Evolutionary conservation across 1,284 basidiomycete species (phyloP).

Genomic region (Cryptococcus sp.): DNA sequence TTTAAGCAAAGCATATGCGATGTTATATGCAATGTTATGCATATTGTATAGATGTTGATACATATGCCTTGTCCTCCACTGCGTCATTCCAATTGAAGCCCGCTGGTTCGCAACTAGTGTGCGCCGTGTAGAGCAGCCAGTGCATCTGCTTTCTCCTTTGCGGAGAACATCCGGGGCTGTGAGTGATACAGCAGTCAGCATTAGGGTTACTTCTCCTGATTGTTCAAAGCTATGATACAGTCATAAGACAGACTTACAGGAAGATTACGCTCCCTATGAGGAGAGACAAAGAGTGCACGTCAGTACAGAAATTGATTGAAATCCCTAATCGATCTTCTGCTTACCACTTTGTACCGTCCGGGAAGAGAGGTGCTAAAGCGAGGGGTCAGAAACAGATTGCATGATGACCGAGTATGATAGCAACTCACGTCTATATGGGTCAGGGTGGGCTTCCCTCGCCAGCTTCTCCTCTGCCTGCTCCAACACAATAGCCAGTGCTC

Average conservation of each 20-base stretch:
- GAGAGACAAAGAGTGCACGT: neutral
- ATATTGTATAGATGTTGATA: neutral
- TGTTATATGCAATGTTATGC: too few species aligned
- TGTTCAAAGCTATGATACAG: slow-evolving; percentile 1
- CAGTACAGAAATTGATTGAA: neutral
- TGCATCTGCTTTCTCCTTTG: slow-evolving; percentile 43
- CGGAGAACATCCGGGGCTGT: slow-evolving; percentile 49
- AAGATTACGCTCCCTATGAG: slow-evolving; percentile 54
- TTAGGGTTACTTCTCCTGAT: neutral
- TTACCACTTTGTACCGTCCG: slow-evolving; percentile 86
- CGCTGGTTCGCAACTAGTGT: slow-evolving; percentile 1
- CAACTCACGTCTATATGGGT: slow-evolving; percentile 82
- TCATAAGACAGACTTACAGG: slow-evolving; percentile 41
- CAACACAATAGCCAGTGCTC: slow-evolving; percentile 76
- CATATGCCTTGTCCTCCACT: neutral
- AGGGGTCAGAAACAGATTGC: neutral
- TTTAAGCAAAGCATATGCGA: too few species aligned
- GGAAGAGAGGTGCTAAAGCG: slow-evolving; percentile 66
- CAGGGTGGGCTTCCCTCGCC: slow-evolving; percentile 72
- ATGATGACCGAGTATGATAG: neutral
- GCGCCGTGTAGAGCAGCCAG: slow-evolving; percentile 27
- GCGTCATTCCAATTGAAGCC: neutral
- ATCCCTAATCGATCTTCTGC: slow-evolving; percentile 26
- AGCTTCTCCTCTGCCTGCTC: slow-evolving; percentile 78
- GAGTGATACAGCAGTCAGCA: neutral